Percentiles rank a stretch among this genome's conserved stretches.
Evolutionary conservation across 2,329 filamentous ascomycete species (phyloP).

Genomic region (Aspergillus felis): DNA sequence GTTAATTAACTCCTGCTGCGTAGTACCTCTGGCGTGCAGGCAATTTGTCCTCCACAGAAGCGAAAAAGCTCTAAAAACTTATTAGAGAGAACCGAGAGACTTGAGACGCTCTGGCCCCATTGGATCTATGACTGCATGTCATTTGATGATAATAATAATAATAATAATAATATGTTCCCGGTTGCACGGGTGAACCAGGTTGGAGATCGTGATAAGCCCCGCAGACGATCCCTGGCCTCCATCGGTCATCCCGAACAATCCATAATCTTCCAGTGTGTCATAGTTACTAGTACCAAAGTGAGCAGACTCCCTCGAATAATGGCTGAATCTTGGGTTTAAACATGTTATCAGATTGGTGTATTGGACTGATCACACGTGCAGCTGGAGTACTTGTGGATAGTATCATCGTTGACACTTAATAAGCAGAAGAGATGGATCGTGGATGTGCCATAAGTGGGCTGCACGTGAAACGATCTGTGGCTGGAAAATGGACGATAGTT

Average conservation of each 20-base stretch:
- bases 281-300: not conserved
- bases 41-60: not conserved
- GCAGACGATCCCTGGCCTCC: not conserved
- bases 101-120: not conserved
- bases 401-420: not conserved
- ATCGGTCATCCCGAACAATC: not conserved
- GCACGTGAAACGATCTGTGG: constrained; percentile 5
- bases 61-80: not conserved
- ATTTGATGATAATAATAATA: not conserved
- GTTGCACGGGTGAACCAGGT: not conserved
- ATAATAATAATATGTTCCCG: not conserved
- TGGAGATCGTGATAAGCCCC: not conserved
- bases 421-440: not conserved
- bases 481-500: constrained; percentile 19
- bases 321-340: not conserved
- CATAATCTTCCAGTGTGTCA: not conserved
- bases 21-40: not conserved
- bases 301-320: not conserved
- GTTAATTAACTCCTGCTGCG: not conserved
- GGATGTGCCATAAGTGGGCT: not conserved
- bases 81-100: not conserved
- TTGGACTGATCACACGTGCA: not conserved
- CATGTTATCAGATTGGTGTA: not conserved
- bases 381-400: not conserved
- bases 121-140: not conserved